These are phyloP conservation scores for Euptelea pleiosperma DNA, from an alignment of 164 flowering plant genomes.

Conservation along the genomic window DNA sequence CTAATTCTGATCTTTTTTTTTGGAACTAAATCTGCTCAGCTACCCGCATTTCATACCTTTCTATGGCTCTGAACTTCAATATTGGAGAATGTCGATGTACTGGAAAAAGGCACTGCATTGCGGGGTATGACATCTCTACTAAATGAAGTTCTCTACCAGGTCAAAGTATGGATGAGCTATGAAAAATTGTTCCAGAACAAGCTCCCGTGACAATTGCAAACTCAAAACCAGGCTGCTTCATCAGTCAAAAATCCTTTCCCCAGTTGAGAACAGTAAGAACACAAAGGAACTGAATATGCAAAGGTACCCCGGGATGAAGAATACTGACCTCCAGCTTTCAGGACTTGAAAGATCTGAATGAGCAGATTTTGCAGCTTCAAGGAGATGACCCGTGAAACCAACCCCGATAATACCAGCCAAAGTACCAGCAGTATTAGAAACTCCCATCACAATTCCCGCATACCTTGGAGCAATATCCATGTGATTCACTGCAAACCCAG, in stretches of 20 bases:
- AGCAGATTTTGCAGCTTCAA: slow-evolving; percentile 61
- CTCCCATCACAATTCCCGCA: slow-evolving; percentile 95
- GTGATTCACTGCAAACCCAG: slow-evolving; percentile 95
- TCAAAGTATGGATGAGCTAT: no score
- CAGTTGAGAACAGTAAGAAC: slow-evolving; percentile 67
- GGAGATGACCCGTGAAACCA: slow-evolving; percentile 72
- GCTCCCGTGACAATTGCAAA: no score
- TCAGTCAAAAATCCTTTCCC: slow-evolving; percentile 84
- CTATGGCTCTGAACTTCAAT: no score
- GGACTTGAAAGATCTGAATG: slow-evolving; percentile 61
- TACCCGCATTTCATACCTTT: no score
- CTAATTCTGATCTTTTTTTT: no score
- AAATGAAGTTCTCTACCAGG: background rate
- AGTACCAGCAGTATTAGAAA: slow-evolving; percentile 93
- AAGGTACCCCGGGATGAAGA: slow-evolving; percentile 68
- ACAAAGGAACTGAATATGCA: slow-evolving; percentile 74
- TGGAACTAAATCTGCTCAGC: no score
- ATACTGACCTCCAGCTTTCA: slow-evolving; percentile 78
- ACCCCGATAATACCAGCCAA: slow-evolving; percentile 88
- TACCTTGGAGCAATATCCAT: slow-evolving; percentile 92
- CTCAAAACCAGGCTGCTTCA: background rate
- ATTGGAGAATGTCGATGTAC: no score
- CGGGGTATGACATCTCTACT: background rate
- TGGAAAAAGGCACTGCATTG: no score
- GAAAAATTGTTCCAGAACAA: no score